Percentiles rank a stretch among this genome's conserved stretches.
Conservation (phyloP, 139 green algal species). For the Coelastrella sp. region DNA sequence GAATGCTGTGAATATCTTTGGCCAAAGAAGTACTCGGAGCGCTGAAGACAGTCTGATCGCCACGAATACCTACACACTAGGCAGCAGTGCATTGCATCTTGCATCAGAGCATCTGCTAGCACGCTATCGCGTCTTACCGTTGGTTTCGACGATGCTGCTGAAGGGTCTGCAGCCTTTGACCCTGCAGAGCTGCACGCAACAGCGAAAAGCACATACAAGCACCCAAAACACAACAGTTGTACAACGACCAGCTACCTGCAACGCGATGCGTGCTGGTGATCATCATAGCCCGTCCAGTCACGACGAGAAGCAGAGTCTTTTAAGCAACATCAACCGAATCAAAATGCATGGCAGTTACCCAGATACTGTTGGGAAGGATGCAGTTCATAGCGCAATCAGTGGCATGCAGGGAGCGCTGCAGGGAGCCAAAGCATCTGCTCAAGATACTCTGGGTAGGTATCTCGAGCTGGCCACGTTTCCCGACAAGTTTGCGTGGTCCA, state of each 20-base stretch:
- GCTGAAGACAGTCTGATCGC: too few species aligned
- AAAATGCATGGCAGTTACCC: conserved; percentile 12
- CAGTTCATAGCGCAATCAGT: neutral
- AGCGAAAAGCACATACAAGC: neutral
- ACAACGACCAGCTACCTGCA: neutral
- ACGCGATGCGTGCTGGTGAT: neutral
- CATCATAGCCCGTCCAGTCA: neutral
- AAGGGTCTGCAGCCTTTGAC: neutral
- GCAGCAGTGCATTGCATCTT: too few species aligned
- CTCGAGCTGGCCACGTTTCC: too few species aligned
- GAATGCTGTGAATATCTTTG: too few species aligned
- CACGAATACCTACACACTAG: too few species aligned
- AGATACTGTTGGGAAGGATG: neutral
- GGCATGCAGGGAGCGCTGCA: neutral
- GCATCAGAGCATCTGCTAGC: too few species aligned
- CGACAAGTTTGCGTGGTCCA: too few species aligned
- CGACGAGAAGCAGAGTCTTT: conserved; percentile 10
- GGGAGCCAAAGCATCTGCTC: neutral
- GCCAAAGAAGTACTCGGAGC: too few species aligned
- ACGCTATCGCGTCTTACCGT: neutral
- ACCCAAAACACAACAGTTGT: neutral
- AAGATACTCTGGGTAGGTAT: neutral
- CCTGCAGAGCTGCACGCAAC: neutral
- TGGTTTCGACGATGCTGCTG: neutral
- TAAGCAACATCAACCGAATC: neutral